Conservation (phyloP, 2,329 filamentous ascomycete genomes). For the Intubia oerlemansii region DNA sequence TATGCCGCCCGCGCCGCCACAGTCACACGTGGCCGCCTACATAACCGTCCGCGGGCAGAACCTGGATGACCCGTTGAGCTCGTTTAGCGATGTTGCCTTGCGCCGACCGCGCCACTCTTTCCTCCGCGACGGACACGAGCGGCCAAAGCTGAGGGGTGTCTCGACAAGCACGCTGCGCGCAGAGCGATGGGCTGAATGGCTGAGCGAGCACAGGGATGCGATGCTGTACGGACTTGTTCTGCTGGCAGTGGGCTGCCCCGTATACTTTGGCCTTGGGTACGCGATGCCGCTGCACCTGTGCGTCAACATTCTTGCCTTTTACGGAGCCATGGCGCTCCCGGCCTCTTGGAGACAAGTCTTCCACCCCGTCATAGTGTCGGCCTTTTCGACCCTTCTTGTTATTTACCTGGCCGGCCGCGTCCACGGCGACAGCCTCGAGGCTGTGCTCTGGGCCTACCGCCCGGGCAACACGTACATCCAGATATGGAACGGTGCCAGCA, state of each 20-base stretch:
- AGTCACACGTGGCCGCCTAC: slow-evolving; percentile 7
- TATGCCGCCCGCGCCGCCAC: slow-evolving; percentile 4
- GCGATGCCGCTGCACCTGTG: slow-evolving; percentile 24
- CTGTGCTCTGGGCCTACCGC: slow-evolving; percentile 24
- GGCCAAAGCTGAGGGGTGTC: too few species aligned
- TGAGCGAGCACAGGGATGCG: slow-evolving; percentile 23
- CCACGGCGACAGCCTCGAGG: slow-evolving; percentile 17
- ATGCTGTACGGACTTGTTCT: slow-evolving; percentile 23
- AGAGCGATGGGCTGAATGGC: slow-evolving; percentile 25
- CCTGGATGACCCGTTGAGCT: slow-evolving; percentile 8
- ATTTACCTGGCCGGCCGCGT: slow-evolving; percentile 30
- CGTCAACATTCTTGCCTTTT: slow-evolving; percentile 30
- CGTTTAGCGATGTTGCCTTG: slow-evolving; percentile 7
- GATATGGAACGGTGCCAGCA: slow-evolving; percentile 21
- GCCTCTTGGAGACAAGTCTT: slow-evolving; percentile 26
- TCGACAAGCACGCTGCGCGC: slow-evolving; percentile 12
- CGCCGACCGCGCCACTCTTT: slow-evolving; percentile 1
- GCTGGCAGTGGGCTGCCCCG: slow-evolving; percentile 27
- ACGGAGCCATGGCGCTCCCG: slow-evolving; percentile 25
- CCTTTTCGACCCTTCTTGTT: slow-evolving; percentile 27
- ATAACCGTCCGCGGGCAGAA: slow-evolving; percentile 9
- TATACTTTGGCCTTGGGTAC: slow-evolving; percentile 31
- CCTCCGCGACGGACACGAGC: background rate
- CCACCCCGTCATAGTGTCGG: slow-evolving; percentile 35
- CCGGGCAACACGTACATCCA: slow-evolving; percentile 29